Base-by-base conservation (phyloP, 2,329 filamentous ascomycete species). In the Nannizziopsis barbatae region DNA sequence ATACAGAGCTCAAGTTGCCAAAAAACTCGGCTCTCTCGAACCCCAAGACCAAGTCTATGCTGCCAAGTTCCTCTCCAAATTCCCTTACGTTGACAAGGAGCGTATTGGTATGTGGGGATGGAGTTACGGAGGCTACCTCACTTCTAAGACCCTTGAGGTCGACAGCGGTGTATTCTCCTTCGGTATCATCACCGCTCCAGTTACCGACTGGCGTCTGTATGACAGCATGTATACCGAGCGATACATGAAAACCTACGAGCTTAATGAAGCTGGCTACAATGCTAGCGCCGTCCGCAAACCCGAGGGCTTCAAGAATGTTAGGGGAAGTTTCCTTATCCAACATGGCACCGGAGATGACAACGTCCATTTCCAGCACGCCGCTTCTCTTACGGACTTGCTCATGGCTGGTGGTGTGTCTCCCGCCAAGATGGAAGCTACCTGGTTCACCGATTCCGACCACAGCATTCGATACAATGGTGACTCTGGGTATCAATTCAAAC, bases 281-380 rank as follows among this genome's bases (percentile, higher is more conserved):
- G 68, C 70, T 45, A 77, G 76, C 0, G 79, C 79, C 0, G 77
- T 84, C 1, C 72, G 73, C 50, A 70, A 77, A 2, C 62, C 71
- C 0, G 67, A 68, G 0, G 81, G 81, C 0, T 85, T 85, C 70
- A 76, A 77, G 65, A 75, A 75, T 45, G 71, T 81, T 7, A 67
- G 68, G 0, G 81, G 81, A 2, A 72, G 75, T 1, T 77, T 83
- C 52, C 66, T 79, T 4, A 70, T 85, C 38, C 73, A 80, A 52
- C 81, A 85, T 57, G 81, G 81, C 0, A 77, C 77, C 0, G 80
- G 79, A 0, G 81, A 85, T 53, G 81, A 84, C 56, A 85, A 85
- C 45, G 81, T 84, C 11, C 81, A 85, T 58, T 84, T 81, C 59
- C 80, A 84, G 64, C 77, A 85, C 52, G 58, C 75, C 0, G 80